Percentiles rank a stretch among this genome's conserved stretches.
Conservation (phyloP, 2,329 filamentous ascomycete genomes). For the Bisporella sp. region DNA sequence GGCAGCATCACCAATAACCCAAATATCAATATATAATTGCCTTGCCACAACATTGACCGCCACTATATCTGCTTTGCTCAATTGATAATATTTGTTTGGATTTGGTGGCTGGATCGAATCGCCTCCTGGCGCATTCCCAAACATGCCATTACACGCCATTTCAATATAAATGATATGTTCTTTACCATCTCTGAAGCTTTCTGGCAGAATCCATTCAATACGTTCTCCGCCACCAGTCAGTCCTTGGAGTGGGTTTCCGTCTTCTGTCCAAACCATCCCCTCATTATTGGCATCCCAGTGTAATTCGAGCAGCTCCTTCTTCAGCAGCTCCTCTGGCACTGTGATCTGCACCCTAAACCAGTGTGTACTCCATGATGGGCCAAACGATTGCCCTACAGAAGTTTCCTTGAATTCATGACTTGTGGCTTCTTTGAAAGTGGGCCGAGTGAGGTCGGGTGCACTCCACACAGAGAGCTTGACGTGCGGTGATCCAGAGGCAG, state of each 20-base stretch:
- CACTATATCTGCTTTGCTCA: conserved; percentile 76
- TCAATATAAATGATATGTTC: conserved; percentile 91
- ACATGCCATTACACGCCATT: conserved; percentile 99
- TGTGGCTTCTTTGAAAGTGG: conserved; percentile 79
- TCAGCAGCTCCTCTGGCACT: conserved; percentile 62
- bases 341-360: conserved; percentile 87
- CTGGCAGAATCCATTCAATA: conserved; percentile 83
- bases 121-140: conserved; percentile 80
- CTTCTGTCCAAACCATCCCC: conserved; percentile 85
- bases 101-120: conserved; percentile 84
- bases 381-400: conserved; percentile 71
- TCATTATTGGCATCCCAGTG: conserved; percentile 96
- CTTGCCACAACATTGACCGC: conserved; percentile 82
- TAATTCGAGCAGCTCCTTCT: conserved; percentile 83
- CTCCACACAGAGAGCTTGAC: conserved; percentile 84
- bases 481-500: conserved; percentile 60
- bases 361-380: conserved; percentile 94
- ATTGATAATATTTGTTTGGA: conserved; percentile 72
- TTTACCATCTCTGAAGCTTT: conserved; percentile 74
- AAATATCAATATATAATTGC: conserved; percentile 83
- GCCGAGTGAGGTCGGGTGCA: conserved; percentile 70
- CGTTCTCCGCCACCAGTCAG: conserved; percentile 85
- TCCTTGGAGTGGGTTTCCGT: conserved; percentile 86
- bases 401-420: conserved; percentile 68
- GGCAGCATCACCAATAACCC: conserved; percentile 91